Evolutionary conservation across 371 early-diverging fungal species (phyloP).

Genomic region (Dichotomocladium elegans): DNA sequence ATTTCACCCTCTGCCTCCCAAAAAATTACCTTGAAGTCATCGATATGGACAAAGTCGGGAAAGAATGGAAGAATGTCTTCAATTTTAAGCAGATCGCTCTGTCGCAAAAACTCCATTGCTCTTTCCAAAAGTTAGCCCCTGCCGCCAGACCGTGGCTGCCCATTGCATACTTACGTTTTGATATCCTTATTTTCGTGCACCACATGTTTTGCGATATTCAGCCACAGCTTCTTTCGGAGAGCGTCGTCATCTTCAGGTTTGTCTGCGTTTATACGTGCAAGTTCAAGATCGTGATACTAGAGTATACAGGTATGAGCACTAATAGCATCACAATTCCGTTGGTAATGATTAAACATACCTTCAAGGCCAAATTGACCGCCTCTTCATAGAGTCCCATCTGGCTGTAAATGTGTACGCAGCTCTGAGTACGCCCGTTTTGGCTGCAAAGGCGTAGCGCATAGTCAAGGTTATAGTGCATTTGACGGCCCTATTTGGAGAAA

Average conservation of each 20-base stretch:
- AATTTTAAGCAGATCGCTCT: conserved; percentile 81
- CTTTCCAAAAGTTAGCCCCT: conserved; percentile 24
- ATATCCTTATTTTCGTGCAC: conserved; percentile 80
- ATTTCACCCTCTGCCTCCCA: not conserved
- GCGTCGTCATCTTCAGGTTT: conserved; percentile 81
- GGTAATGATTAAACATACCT: conserved; percentile 33
- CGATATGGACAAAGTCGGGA: conserved; percentile 91
- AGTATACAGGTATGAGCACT: not conserved
- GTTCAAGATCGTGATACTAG: conserved; percentile 77
- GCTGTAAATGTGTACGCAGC: conserved; percentile 78
- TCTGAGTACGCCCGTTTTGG: conserved; percentile 68
- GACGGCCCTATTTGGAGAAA: conserved; percentile 42
- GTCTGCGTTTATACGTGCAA: conserved; percentile 88
- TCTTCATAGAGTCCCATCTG: conserved; percentile 79
- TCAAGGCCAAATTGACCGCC: conserved; percentile 78
- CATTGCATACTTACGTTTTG: conserved; percentile 48
- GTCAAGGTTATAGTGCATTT: conserved; percentile 75
- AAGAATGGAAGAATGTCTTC: conserved; percentile 95
- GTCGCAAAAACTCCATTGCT: conserved; percentile 79
- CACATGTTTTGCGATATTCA: conserved; percentile 87
- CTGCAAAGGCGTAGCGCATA: conserved; percentile 85
- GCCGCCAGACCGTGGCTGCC: not conserved
- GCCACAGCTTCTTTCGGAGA: conserved; percentile 85
- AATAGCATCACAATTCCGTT: too few species aligned
- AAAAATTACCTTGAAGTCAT: conserved; percentile 80